Evolutionary conservation across 2,329 filamentous ascomycete species (phyloP).

Genomic region (Metarhizium sp.): DNA sequence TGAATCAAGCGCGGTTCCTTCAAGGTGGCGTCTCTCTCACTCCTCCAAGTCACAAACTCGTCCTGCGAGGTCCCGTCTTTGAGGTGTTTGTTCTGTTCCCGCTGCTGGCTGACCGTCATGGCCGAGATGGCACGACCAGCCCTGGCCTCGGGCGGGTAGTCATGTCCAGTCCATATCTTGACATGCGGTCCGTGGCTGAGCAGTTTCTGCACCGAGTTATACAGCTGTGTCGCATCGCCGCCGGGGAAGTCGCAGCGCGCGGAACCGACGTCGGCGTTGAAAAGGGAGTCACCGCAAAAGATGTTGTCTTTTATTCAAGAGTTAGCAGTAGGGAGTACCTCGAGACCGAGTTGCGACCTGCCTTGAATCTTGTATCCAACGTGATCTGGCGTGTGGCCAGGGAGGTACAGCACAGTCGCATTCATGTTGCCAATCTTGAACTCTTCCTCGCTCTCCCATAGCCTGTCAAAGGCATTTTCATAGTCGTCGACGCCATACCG

Average conservation of each 20-base stretch:
- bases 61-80: slow-evolving; percentile 28
- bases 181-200: slow-evolving; percentile 31
- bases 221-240: slow-evolving; percentile 35
- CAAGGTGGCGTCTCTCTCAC: slow-evolving; percentile 32
- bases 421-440: slow-evolving; percentile 40
- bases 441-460: slow-evolving; percentile 43
- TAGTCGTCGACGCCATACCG: slow-evolving; percentile 42
- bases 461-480: slow-evolving; percentile 37
- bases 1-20: slow-evolving; percentile 37
- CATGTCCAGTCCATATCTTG: slow-evolving; percentile 45
- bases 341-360: slow-evolving; percentile 9
- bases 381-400: slow-evolving; percentile 53
- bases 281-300: slow-evolving; percentile 45
- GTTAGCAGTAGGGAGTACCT: no score
- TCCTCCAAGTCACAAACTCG: slow-evolving; percentile 34
- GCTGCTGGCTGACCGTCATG: slow-evolving; percentile 37
- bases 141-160: slow-evolving; percentile 34
- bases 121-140: slow-evolving; percentile 24
- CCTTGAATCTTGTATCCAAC: slow-evolving; percentile 47
- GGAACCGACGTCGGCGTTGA: slow-evolving; percentile 41
- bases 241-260: slow-evolving; percentile 47
- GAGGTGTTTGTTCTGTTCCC: slow-evolving; percentile 37
- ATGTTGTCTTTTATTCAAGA: slow-evolving; percentile 25
- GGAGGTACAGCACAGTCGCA: slow-evolving; percentile 41
- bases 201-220: slow-evolving; percentile 30